phyloP scores from a whole-genome alignment of 345 rosid genomes.

The Leavenworthia alabamica region DNA sequence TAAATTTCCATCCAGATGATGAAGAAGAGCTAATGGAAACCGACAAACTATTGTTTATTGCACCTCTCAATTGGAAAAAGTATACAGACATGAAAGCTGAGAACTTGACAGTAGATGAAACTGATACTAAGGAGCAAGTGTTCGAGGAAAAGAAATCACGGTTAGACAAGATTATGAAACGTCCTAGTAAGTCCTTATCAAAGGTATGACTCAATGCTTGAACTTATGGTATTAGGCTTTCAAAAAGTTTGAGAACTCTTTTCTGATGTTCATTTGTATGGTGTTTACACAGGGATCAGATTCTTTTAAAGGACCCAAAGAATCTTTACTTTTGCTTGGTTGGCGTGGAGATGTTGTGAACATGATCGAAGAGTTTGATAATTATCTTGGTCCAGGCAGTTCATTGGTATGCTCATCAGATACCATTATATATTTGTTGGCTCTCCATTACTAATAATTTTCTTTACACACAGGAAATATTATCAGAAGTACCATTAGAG shows the following conservation, averaged over 20 bases:
- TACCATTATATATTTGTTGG: neutral
- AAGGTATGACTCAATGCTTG: conserved; percentile 48
- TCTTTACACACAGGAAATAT: conserved; percentile 60
- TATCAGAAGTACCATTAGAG: conserved; percentile 77
- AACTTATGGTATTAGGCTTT: neutral
- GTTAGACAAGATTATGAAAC: conserved; percentile 45
- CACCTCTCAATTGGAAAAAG: conserved; percentile 55
- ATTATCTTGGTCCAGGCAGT: conserved; percentile 95
- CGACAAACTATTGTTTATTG: conserved; percentile 82
- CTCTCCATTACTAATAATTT: neutral
- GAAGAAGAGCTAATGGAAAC: conserved; percentile 59
- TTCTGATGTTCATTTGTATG: conserved; percentile 12
- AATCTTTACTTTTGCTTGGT: conserved; percentile 78
- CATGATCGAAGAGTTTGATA: conserved; percentile 87
- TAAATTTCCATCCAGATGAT: conserved; percentile 78
- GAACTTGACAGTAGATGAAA: conserved; percentile 31
- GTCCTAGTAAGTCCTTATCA: conserved; percentile 49
- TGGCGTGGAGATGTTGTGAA: conserved; percentile 86
- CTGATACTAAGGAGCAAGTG: conserved; percentile 32
- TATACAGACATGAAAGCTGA: conserved; percentile 37
- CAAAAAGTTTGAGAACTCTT: neutral
- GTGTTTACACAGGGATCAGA: conserved; percentile 53
- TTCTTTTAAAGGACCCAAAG: conserved; percentile 63
- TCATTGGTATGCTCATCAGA: conserved; percentile 47
- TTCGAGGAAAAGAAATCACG: conserved; percentile 42